A percentile compares a stretch with the other conserved stretches of the same genome.
phyloP scores from a whole-genome alignment of 805 yeast genomes.

The Metschnikowia continentalis region DNA sequence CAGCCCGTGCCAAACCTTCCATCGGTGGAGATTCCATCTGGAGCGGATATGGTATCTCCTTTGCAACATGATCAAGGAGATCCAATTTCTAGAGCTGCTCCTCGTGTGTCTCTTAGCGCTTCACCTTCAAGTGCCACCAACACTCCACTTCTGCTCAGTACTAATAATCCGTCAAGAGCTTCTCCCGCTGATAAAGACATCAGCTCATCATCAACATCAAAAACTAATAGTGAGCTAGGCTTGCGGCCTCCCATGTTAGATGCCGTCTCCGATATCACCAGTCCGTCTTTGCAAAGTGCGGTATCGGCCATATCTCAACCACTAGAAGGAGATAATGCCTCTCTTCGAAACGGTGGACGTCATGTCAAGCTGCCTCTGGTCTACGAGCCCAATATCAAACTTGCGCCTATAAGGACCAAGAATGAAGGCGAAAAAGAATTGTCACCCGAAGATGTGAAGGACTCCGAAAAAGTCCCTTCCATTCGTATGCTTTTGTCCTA shows the following conservation, averaged over 20 bases:
- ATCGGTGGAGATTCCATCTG: neutral
- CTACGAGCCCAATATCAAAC: constrained; percentile 2
- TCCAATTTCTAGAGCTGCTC: neutral
- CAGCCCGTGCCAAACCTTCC: neutral
- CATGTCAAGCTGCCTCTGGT: neutral
- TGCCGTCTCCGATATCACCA: neutral
- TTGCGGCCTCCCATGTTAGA: neutral
- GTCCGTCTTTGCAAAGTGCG: constrained; percentile 3
- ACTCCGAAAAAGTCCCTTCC: constrained; percentile 14
- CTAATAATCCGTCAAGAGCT: neutral
- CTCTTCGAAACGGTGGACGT: neutral
- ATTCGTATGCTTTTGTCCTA: constrained; percentile 16
- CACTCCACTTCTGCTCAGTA: neutral
- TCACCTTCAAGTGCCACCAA: neutral
- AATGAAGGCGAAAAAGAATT: neutral
- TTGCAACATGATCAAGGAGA: neutral
- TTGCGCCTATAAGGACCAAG: constrained; percentile 10
- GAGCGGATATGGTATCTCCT: neutral
- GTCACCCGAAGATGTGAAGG: constrained; percentile 4
- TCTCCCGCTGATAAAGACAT: neutral
- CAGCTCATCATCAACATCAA: neutral
- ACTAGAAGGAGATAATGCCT: neutral
- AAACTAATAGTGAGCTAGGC: neutral
- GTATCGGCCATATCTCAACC: neutral
- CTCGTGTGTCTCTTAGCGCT: neutral